Percentiles rank a stretch among this genome's conserved stretches.
phyloP scores from a whole-genome alignment of 2,329 filamentous ascomycete species.

The Ambrosiella xylebori region DNA sequence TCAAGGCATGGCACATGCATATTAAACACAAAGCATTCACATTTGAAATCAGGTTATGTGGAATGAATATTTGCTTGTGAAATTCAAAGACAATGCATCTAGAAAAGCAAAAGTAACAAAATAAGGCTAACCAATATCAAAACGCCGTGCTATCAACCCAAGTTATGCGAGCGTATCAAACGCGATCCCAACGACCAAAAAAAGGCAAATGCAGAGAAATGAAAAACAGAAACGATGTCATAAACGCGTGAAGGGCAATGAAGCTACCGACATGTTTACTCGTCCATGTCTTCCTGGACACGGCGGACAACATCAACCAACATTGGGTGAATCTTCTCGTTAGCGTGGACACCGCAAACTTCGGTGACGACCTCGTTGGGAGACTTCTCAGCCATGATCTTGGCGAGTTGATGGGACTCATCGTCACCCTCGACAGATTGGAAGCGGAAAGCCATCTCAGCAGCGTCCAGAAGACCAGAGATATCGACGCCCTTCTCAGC shows the following conservation, averaged over 20 bases:
- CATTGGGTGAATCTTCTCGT: constrained; percentile 59
- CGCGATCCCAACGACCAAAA: constrained; percentile 4
- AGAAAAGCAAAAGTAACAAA: not conserved
- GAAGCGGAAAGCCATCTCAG: constrained; percentile 89
- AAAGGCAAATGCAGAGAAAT: not conserved
- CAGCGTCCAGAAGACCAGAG: constrained; percentile 57
- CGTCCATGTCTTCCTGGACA: constrained; percentile 48
- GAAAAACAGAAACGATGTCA: constrained; percentile 6
- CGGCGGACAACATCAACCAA: constrained; percentile 65
- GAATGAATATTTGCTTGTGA: not conserved
- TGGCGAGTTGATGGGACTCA: constrained; percentile 70
- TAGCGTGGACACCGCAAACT: constrained; percentile 63
- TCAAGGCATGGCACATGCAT: not conserved
- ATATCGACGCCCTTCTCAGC: constrained; percentile 63
- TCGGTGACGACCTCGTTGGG: constrained; percentile 61
- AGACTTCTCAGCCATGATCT: constrained; percentile 60
- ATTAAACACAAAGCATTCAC: not conserved
- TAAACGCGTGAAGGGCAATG: constrained; percentile 1
- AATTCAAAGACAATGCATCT: not conserved
- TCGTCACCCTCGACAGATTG: constrained; percentile 86
- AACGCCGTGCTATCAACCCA: constrained; percentile 9
- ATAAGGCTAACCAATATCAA: constrained; percentile 5
- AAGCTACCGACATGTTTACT: constrained; percentile 2
- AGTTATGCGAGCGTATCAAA: constrained; percentile 4
- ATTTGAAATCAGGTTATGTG: not conserved